phyloP scores from a whole-genome alignment of 148 eudicot species.

The Linanthus parryae region DNA sequence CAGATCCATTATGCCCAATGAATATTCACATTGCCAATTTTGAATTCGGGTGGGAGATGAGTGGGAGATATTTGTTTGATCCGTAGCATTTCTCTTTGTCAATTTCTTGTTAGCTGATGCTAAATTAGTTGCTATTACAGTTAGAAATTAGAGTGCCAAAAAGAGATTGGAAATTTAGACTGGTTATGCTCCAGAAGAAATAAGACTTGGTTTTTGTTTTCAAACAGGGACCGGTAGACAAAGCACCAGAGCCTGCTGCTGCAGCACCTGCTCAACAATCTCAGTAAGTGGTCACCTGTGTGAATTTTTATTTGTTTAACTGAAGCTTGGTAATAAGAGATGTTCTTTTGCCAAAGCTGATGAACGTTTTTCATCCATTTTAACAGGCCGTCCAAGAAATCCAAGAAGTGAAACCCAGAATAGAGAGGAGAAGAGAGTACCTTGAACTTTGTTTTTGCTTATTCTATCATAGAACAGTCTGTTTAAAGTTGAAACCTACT shows the following conservation, averaged over 20 bases:
- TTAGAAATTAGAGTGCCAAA: not conserved
- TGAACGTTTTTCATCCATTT: not conserved
- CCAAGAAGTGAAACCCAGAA: conserved; percentile 13
- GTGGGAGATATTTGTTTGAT: too few relatives aligned
- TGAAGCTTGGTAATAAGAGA: not conserved
- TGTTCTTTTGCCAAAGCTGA: not conserved
- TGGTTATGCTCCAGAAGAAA: too few relatives aligned
- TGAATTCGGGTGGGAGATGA: too few relatives aligned
- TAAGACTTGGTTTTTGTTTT: not conserved
- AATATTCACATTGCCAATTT: too few relatives aligned
- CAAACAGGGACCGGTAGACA: conserved; percentile 59
- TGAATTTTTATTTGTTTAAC: not conserved
- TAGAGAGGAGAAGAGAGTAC: not conserved
- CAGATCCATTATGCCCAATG: too few relatives aligned
- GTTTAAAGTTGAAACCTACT: not conserved
- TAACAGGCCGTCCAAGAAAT: conserved; percentile 15
- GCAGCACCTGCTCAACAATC: conserved; percentile 42
- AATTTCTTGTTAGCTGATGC: too few relatives aligned
- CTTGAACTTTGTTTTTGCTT: not conserved
- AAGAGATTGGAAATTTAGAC: not conserved
- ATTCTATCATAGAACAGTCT: conserved; percentile 1
- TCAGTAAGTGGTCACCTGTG: conserved; percentile 32
- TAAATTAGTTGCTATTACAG: not conserved
- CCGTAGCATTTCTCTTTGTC: too few relatives aligned
- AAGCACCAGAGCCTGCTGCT: conserved; percentile 31